These are phyloP conservation scores for Phytomonas serpens DNA, from an alignment of 208 protist genomes.

Conservation along the genomic window DNA sequence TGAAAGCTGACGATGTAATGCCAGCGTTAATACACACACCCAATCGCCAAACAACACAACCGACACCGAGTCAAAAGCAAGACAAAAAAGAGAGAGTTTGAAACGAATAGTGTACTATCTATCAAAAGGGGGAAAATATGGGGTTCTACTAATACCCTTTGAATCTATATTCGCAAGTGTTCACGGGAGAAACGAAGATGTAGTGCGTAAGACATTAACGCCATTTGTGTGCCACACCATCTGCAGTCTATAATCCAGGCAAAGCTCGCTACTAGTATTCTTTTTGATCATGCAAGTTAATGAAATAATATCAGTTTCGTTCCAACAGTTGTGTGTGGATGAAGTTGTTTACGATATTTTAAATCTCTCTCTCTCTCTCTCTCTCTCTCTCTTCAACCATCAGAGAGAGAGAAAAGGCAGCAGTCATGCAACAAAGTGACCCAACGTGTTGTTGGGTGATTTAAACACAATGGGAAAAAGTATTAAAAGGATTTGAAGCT, in stretches of 20 bases:
- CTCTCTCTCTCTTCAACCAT: no score
- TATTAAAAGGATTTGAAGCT: not conserved
- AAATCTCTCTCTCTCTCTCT: not conserved
- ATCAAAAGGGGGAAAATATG: slow-evolving; percentile 6
- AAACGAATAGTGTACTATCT: slow-evolving; percentile 9
- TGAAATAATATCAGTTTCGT: no score
- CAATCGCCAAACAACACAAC: not conserved
- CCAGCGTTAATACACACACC: not conserved
- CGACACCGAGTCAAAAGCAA: not conserved
- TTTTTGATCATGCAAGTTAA: no score
- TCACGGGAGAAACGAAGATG: not conserved
- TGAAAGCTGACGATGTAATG: not conserved
- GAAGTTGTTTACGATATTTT: not conserved
- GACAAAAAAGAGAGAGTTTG: not conserved
- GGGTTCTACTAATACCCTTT: not conserved
- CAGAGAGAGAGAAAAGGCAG: not conserved
- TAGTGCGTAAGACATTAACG: not conserved
- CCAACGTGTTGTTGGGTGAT: not conserved
- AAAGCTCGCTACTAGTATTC: not conserved
- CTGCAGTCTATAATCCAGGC: not conserved
- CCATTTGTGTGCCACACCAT: not conserved
- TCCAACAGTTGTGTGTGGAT: no score
- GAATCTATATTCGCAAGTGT: not conserved
- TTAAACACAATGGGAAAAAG: not conserved
- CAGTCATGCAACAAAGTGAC: not conserved